Conservation (phyloP, 345 rosid species). For the Populus euphratica region DNA sequence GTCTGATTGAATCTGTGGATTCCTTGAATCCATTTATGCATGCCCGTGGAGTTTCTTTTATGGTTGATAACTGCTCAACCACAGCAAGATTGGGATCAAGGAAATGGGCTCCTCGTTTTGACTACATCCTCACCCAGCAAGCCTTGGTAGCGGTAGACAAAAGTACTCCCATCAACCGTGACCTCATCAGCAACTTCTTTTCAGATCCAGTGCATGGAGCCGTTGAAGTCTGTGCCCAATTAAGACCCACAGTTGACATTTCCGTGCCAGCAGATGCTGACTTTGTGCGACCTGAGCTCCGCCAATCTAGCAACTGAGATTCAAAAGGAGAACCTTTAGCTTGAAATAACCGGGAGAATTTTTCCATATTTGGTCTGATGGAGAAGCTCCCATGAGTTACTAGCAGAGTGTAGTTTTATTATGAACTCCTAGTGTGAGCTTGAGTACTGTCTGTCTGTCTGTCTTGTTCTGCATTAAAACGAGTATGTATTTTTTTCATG, state of each 20-base stretch:
- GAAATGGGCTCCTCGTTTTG: constrained; percentile 93
- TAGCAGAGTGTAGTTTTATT: background rate
- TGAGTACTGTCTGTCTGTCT: background rate
- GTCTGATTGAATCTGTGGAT: constrained; percentile 88
- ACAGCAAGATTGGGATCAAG: constrained; percentile 92
- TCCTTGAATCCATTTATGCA: constrained; percentile 95
- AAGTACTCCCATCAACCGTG: constrained; percentile 56
- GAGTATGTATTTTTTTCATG: background rate
- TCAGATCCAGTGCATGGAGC: constrained; percentile 90
- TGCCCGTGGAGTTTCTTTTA: constrained; percentile 92
- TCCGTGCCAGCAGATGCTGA: constrained; percentile 84
- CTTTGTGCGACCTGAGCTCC: constrained; percentile 88
- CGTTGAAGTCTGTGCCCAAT: constrained; percentile 67
- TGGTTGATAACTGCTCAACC: constrained; percentile 95
- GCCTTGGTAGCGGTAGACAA: constrained; percentile 71
- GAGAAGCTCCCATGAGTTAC: background rate
- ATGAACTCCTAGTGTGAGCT: background rate
- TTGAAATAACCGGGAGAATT: background rate
- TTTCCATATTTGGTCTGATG: background rate
- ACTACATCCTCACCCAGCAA: constrained; percentile 75
- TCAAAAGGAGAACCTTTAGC: background rate
- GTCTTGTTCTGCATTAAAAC: background rate
- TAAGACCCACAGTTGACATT: constrained; percentile 87
- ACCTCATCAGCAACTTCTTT: constrained; percentile 79
- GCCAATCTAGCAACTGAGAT: constrained; percentile 52